Percentiles rank a stretch among this genome's conserved stretches.
Evolutionary conservation across 495 filamentous ascomycete genomes (phyloP).

Genomic region (Usnea hakonensis): DNA sequence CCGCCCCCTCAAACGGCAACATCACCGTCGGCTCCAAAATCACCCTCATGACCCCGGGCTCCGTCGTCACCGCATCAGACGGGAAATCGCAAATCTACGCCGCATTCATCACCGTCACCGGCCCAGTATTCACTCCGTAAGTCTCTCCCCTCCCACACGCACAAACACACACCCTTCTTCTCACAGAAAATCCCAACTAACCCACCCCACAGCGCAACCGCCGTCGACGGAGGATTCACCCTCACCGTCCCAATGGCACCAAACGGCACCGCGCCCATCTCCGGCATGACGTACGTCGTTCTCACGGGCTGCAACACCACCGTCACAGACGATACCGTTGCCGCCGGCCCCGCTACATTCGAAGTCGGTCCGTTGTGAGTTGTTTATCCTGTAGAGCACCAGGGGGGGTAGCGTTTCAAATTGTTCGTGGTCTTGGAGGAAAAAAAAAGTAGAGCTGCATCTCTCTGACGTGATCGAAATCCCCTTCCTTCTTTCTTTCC

Average conservation of each 20-base stretch:
- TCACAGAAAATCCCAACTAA: background rate
- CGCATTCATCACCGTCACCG: constrained; percentile 37
- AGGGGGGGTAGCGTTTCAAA: too few species aligned
- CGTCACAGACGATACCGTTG: constrained; percentile 25
- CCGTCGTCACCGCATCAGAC: constrained; percentile 21
- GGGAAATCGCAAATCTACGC: constrained; percentile 24
- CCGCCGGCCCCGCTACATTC: constrained; percentile 23
- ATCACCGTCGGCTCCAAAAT: constrained; percentile 23
- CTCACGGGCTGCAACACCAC: constrained; percentile 30
- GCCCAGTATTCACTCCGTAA: constrained; percentile 29
- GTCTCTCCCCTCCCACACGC: background rate
- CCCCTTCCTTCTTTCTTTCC: too few species aligned
- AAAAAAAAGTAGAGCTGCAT: too few species aligned
- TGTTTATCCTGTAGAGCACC: too few species aligned
- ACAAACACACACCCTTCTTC: too few species aligned
- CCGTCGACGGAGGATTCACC: constrained; percentile 29
- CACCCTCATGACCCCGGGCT: constrained; percentile 22
- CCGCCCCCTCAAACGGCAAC: constrained; percentile 21
- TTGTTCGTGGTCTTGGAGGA: too few species aligned
- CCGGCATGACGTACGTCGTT: constrained; percentile 35
- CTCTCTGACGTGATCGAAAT: too few species aligned
- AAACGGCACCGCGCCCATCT: constrained; percentile 20
- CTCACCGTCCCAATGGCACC: constrained; percentile 31
- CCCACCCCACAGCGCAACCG: constrained; percentile 12
- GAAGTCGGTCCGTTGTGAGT: constrained; percentile 21